These are phyloP conservation scores for Oropetium thomaeum DNA, from an alignment of 176 grass and related monocot species.

Conservation along the genomic window DNA sequence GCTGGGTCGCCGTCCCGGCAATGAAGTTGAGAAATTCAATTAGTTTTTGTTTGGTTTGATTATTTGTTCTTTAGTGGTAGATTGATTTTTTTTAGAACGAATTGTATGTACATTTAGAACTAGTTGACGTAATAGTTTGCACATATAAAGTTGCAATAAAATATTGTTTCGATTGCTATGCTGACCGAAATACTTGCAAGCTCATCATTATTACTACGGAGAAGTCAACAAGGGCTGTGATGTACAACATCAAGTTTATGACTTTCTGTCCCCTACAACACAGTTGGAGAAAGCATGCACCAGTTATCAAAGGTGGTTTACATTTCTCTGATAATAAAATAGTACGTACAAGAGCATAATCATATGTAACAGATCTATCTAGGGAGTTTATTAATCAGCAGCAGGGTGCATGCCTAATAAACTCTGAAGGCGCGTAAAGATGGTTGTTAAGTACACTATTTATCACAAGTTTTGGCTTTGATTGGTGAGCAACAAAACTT, in stretches of 20 bases:
- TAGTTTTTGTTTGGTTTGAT: background rate
- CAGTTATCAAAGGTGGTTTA: background rate
- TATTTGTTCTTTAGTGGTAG: background rate
- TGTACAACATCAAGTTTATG: background rate
- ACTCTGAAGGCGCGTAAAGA: constrained; percentile 15
- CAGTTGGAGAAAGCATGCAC: background rate
- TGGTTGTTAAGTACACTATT: too few relatives aligned
- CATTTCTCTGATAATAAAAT: constrained; percentile 1
- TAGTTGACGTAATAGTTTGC: constrained; percentile 2
- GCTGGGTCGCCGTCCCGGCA: background rate
- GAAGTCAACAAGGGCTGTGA: too few relatives aligned
- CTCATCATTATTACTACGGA: too few relatives aligned
- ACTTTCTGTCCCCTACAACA: background rate
- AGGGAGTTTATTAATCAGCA: constrained; percentile 1
- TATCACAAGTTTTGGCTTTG: background rate
- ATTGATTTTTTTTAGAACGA: background rate
- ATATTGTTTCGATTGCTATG: too few relatives aligned
- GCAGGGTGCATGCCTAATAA: background rate
- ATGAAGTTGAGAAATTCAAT: constrained; percentile 1
- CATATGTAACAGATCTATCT: constrained; percentile 30
- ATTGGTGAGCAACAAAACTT: constrained; percentile 8
- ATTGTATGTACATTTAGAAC: constrained; percentile 44
- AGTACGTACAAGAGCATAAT: constrained; percentile 26
- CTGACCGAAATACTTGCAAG: too few relatives aligned
- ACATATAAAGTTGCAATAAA: too few relatives aligned